These are phyloP conservation scores for Populus nigra DNA, from an alignment of 345 rosid genomes.

Conservation along the genomic window DNA sequence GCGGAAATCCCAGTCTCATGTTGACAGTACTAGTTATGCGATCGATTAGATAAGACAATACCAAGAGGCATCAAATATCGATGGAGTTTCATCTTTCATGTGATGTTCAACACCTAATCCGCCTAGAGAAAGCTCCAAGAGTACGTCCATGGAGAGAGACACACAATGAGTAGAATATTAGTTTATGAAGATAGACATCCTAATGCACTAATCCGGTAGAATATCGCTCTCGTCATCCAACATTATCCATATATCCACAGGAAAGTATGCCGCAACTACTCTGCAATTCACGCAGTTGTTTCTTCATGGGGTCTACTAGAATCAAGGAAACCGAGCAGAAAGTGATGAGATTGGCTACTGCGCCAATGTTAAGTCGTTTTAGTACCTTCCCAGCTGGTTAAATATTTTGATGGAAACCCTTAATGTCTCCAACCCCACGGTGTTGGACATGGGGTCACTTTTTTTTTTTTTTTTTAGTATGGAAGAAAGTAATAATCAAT, in stretches of 20 bases:
- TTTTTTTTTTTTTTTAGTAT: too few species aligned
- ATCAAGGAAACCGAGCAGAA: not conserved
- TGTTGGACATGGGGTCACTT: not conserved
- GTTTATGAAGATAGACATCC: not conserved
- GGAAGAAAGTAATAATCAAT: not conserved
- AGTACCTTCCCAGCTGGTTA: not conserved
- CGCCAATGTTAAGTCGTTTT: not conserved
- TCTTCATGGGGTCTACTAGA: not conserved
- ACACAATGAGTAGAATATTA: not conserved
- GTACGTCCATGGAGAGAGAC: not conserved
- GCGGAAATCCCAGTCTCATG: not conserved
- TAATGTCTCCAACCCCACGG: not conserved
- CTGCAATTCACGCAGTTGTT: not conserved
- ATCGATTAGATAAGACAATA: not conserved
- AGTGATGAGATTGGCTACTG: not conserved
- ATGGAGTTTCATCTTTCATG: not conserved
- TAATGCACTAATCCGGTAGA: not conserved
- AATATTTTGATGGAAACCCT: not conserved
- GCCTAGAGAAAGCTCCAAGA: not conserved
- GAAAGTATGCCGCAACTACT: not conserved
- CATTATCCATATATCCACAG: not conserved
- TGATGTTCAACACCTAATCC: not conserved
- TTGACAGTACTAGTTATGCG: too few species aligned
- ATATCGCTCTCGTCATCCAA: not conserved
- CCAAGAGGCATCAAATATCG: not conserved